Conservation (phyloP, 2,329 filamentous ascomycete species). For the Alternaria solani region DNA sequence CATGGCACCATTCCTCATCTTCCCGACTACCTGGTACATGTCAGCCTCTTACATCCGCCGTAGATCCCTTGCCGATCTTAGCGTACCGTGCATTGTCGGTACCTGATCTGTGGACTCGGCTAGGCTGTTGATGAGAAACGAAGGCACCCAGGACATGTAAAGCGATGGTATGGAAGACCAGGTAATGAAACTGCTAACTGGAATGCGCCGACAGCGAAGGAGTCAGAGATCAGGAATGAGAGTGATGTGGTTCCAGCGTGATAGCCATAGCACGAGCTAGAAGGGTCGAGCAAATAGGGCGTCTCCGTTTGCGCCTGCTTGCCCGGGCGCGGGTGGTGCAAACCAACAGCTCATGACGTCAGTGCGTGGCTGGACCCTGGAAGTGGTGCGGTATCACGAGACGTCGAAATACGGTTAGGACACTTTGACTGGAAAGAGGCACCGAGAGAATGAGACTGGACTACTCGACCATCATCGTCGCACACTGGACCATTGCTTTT, state of each 20-base stretch:
- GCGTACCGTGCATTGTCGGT: conserved; percentile 3
- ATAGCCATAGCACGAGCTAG: background rate
- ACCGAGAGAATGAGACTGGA: background rate
- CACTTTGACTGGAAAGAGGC: background rate
- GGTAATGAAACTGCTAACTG: background rate
- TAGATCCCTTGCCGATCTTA: too few relatives aligned
- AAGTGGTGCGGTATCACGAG: background rate
- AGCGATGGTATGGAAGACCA: background rate
- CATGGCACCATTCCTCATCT: conserved; percentile 24
- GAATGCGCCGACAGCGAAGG: background rate
- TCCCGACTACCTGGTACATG: conserved; percentile 1
- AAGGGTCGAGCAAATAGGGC: background rate
- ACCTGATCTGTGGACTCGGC: background rate
- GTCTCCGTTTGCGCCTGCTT: conserved; percentile 10
- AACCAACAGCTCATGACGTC: conserved; percentile 3
- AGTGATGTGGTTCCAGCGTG: background rate
- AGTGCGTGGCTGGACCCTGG: background rate
- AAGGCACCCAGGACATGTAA: background rate
- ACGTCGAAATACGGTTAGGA: background rate
- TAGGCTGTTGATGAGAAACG: background rate
- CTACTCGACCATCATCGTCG: background rate
- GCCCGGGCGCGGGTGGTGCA: conserved; percentile 4
- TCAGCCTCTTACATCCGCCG: background rate
- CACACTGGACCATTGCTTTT: background rate
- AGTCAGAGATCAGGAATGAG: background rate